Conservation (phyloP, 2,329 filamentous ascomycete genomes). For the Rachicladosporium sp. region DNA sequence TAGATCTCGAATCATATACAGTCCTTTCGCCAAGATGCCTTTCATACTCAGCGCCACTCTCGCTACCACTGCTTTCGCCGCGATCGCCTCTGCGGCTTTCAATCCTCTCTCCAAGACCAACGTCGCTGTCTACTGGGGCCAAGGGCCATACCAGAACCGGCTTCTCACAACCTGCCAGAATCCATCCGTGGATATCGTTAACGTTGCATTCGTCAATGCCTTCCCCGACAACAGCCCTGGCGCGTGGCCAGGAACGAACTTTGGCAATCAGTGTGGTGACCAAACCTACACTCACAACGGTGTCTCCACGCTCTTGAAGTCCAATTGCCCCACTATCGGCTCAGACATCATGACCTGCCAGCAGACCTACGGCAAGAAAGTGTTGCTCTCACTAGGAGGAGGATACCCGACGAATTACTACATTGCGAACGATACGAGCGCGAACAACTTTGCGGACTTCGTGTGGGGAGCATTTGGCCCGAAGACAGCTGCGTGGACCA, state of each 20-base stretch:
- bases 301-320: conserved; percentile 26
- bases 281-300: conserved; percentile 28
- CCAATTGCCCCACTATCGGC: conserved; percentile 27
- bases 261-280: conserved; percentile 42
- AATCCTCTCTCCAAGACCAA: conserved; percentile 33
- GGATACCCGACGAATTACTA: conserved; percentile 29
- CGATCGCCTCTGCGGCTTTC: conserved; percentile 29
- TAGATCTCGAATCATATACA: conserved; percentile 6
- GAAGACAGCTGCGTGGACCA: conserved; percentile 20
- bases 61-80: conserved; percentile 21
- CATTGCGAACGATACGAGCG: conserved; percentile 29
- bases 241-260: conserved; percentile 42
- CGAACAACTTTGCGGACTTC: conserved; percentile 30
- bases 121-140: conserved; percentile 44
- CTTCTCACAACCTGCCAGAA: conserved; percentile 41
- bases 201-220: conserved; percentile 42
- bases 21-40: conserved; percentile 26
- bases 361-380: conserved; percentile 29
- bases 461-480: conserved; percentile 36
- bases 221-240: conserved; percentile 37
- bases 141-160: conserved; percentile 37
- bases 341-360: conserved; percentile 34
- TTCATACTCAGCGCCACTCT: conserved; percentile 22
- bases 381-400: conserved; percentile 36
- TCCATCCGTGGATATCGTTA: conserved; percentile 42